Conservation (phyloP, 2,329 filamentous ascomycete species). For the Stemphylium lycopersici region DNA sequence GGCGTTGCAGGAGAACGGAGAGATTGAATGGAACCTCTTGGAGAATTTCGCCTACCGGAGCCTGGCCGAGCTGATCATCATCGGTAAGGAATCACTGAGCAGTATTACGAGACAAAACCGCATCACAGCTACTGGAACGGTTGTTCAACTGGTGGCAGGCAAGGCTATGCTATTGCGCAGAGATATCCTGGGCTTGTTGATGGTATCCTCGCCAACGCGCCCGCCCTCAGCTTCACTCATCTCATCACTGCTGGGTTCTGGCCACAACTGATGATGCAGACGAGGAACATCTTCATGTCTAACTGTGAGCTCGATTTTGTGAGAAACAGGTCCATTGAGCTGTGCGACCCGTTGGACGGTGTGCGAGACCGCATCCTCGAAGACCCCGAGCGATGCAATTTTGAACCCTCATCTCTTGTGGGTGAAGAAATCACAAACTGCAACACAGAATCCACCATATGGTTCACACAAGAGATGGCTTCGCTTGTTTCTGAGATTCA, state of each 20-base stretch:
- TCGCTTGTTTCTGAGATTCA: slow-evolving; percentile 24
- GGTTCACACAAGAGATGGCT: slow-evolving; percentile 30
- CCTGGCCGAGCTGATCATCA: slow-evolving; percentile 43
- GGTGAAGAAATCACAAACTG: background rate
- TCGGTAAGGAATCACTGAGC: slow-evolving; percentile 45
- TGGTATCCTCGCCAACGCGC: slow-evolving; percentile 45
- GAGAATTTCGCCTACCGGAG: slow-evolving; percentile 48
- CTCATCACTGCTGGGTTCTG: slow-evolving; percentile 30
- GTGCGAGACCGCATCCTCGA: slow-evolving; percentile 43
- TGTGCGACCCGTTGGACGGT: slow-evolving; percentile 37
- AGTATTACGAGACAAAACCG: slow-evolving; percentile 39
- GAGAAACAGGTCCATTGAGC: slow-evolving; percentile 23
- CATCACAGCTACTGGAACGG: slow-evolving; percentile 32
- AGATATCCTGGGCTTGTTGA: slow-evolving; percentile 40
- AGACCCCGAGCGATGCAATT: slow-evolving; percentile 34
- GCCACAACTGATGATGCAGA: slow-evolving; percentile 40
- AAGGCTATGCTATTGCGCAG: slow-evolving; percentile 45
- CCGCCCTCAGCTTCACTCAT: slow-evolving; percentile 34
- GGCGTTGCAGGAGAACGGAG: slow-evolving; percentile 28
- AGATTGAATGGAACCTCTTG: slow-evolving; percentile 40
- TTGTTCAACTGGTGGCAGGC: slow-evolving; percentile 45
- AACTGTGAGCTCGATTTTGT: slow-evolving; percentile 39
- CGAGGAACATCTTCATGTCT: slow-evolving; percentile 24
- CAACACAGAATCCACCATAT: too few species aligned
- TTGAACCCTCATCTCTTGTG: slow-evolving; percentile 21